Evolutionary conservation across 495 filamentous ascomycete species (phyloP).

Genomic region (Podospora didyma): DNA sequence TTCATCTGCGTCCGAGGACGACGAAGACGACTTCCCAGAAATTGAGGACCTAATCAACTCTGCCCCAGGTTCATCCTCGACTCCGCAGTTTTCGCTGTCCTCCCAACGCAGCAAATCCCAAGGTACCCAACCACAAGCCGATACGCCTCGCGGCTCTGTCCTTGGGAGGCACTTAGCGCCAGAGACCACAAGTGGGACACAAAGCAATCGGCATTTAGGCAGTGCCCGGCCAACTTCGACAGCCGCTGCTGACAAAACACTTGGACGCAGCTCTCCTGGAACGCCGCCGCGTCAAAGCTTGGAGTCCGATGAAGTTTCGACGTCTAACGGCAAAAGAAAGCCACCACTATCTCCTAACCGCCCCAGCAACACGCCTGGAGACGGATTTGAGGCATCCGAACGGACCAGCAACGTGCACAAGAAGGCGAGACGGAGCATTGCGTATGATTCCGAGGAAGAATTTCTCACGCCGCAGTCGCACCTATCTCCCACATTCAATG

Average conservation of each 20-base stretch:
- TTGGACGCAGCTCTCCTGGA: neutral
- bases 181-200: neutral
- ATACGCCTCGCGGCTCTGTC: neutral
- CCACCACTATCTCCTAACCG: conserved; percentile 7
- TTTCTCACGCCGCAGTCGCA: conserved; percentile 24
- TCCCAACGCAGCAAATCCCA: neutral
- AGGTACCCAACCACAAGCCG: neutral
- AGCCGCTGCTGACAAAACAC: neutral
- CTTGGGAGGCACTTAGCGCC: neutral
- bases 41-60: conserved; percentile 32
- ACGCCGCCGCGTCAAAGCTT: neutral
- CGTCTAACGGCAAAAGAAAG: conserved; percentile 12
- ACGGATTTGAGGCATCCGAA: neutral
- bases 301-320: neutral
- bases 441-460: conserved; percentile 52
- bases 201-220: neutral
- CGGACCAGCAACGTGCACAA: conserved; percentile 10
- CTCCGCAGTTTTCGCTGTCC: neutral
- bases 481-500: conserved; percentile 8
- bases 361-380: neutral
- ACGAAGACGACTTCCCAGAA: conserved; percentile 36
- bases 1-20: conserved; percentile 36
- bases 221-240: neutral
- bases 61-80: conserved; percentile 1
- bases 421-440: conserved; percentile 20